Base-by-base conservation (phyloP, 305 asterid genomes). In the Fraxinus ornus region DNA sequence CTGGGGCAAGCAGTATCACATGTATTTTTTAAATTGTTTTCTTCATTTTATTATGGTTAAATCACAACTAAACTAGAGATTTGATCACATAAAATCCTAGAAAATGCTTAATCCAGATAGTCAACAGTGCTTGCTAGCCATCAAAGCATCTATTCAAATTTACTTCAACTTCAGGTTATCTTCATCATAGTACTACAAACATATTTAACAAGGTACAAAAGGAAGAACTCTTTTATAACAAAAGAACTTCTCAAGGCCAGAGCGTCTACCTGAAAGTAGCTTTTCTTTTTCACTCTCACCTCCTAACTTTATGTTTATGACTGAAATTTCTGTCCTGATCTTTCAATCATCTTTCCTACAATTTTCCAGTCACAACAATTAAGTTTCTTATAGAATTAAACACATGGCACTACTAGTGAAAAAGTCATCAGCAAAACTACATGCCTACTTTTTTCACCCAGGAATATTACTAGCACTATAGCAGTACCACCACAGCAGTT, bases 401-500 rank as follows among this genome's bases (percentile, higher is more conserved):
- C 68, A 77, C 19, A 32, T 1, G 52, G 22, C 47, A 33, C 33
- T 35, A 44, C 80, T 30, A 83, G 57, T 35, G 26, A 82, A 7
- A 68, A 22, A 78, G 33, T 82, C 82, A 76, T 22, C 80, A 44
- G 4, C 28, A 39, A 64, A 33, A 60, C 72, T 33, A 15, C 79
- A 35, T 78, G 78, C 76, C 72, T 28, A 36, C 78, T 79, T 84
- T 15, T 76, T 22, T 13, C 49, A 52, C 76, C 76, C 74, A 36
- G 49, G 84, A 78, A 79, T 28, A 26, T 39, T 32, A 5, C 60
- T 66, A 60, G 39, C 39, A 39, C 35, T 49, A 78, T 36, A 76
- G 81, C 44, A 39, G 28, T 68, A 22, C 75, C 78, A 80, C 64
- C 66, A 0, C 28, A 66, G 76, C 28, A 72, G 12, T 72, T 32